These are phyloP conservation scores for Pichia sp. DNA, from an alignment of 1,139 yeast genomes.

Conservation along the genomic window DNA sequence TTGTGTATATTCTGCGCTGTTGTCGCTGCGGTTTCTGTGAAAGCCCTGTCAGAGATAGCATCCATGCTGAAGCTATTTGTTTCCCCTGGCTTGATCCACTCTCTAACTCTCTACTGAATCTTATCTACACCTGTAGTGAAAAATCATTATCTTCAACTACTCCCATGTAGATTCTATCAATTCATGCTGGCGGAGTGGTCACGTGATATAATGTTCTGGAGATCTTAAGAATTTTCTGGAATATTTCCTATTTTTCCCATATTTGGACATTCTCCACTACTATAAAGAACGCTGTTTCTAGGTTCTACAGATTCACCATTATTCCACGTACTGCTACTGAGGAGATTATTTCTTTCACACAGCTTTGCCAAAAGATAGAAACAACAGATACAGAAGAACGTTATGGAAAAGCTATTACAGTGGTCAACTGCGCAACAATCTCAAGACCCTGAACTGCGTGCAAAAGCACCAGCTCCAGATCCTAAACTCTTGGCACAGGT, in stretches of 20 bases:
- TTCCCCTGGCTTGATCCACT: too few species aligned
- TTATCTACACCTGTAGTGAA: too few species aligned
- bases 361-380: too few species aligned
- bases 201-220: neutral
- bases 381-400: neutral
- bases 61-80: slow-evolving; percentile 45
- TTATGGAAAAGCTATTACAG: slow-evolving; percentile 82
- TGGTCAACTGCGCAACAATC: slow-evolving; percentile 86
- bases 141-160: too few species aligned
- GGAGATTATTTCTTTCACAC: too few species aligned
- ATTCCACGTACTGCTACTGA: too few species aligned
- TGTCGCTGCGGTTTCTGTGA: slow-evolving; percentile 41
- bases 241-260: neutral
- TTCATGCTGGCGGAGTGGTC: neutral
- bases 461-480: slow-evolving; percentile 65
- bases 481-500: slow-evolving; percentile 71
- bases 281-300: neutral
- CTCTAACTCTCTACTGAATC: too few species aligned
- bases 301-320: too few species aligned
- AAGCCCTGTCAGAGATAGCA: slow-evolving; percentile 66
- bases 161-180: too few species aligned
- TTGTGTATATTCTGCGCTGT: slow-evolving; percentile 22
- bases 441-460: slow-evolving; percentile 61
- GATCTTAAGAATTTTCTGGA: neutral
- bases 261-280: neutral